phyloP scores from a whole-genome alignment of 495 filamentous ascomycete species.

The Wilcoxina mikolae region DNA sequence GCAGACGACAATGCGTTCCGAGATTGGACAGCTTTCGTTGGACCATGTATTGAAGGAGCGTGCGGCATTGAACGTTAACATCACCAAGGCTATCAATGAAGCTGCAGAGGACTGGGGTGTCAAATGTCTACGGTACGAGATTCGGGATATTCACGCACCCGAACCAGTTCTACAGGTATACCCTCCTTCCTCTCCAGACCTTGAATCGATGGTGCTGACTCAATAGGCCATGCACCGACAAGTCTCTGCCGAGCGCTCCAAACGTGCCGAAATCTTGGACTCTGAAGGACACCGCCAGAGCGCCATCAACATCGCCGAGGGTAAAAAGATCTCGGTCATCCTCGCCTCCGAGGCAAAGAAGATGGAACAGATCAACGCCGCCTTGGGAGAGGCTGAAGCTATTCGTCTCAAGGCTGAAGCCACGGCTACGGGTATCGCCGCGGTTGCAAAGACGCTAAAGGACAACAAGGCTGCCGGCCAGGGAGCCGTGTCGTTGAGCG shows the following conservation, averaged over 20 bases:
- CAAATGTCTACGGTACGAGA: constrained; percentile 90
- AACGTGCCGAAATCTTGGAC: constrained; percentile 93
- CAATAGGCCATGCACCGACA: constrained; percentile 87
- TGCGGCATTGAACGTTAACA: constrained; percentile 87
- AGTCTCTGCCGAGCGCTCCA: constrained; percentile 89
- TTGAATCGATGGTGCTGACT: constrained; percentile 1
- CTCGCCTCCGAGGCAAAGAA: constrained; percentile 85
- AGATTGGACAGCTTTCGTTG: constrained; percentile 90
- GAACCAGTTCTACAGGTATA: constrained; percentile 53
- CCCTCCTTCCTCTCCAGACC: not conserved
- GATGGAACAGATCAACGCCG: constrained; percentile 81
- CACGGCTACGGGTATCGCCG: constrained; percentile 75
- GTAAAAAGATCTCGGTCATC: constrained; percentile 87
- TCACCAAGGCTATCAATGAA: constrained; percentile 95
- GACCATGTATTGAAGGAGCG: constrained; percentile 97
- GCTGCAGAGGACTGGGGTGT: constrained; percentile 94
- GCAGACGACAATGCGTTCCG: constrained; percentile 95
- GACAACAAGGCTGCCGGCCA: constrained; percentile 60
- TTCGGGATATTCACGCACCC: constrained; percentile 93
- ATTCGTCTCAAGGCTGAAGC: constrained; percentile 74
- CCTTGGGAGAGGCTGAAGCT: constrained; percentile 81
- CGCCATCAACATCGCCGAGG: constrained; percentile 97
- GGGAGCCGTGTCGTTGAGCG: constrained; percentile 63
- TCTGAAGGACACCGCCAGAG: constrained; percentile 89
- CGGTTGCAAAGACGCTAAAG: constrained; percentile 58